These are phyloP conservation scores for Wickerhamiella sorbophila DNA, from an alignment of 805 yeast species.

Conservation along the genomic window DNA sequence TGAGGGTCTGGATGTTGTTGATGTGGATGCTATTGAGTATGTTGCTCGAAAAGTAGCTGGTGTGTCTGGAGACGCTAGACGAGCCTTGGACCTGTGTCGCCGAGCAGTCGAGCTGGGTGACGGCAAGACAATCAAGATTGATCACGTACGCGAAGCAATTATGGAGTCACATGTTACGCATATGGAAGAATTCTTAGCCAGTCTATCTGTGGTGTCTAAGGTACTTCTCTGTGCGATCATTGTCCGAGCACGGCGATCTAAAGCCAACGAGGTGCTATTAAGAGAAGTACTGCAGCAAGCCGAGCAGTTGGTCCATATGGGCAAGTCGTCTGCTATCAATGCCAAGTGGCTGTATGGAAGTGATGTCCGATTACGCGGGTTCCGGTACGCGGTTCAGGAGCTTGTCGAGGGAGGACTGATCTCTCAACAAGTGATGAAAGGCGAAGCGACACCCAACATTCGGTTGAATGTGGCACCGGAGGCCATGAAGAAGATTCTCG, in stretches of 20 bases:
- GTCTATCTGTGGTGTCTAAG: constrained; percentile 56
- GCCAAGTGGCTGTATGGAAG: constrained; percentile 14
- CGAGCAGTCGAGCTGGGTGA: constrained; percentile 63
- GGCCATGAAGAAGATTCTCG: constrained; percentile 47
- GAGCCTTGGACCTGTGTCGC: constrained; percentile 77
- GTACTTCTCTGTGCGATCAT: constrained; percentile 57
- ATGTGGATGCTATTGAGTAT: constrained; percentile 55
- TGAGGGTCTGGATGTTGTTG: constrained; percentile 30
- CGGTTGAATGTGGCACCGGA: constrained; percentile 58
- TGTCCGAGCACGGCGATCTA: constrained; percentile 48
- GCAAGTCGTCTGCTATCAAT: constrained; percentile 22
- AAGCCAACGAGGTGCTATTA: constrained; percentile 52
- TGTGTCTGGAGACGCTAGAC: constrained; percentile 93
- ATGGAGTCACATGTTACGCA: constrained; percentile 70
- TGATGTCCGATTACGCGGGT: constrained; percentile 41
- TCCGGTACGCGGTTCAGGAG: constrained; percentile 48
- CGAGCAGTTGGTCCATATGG: constrained; percentile 36
- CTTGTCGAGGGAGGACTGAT: constrained; percentile 68
- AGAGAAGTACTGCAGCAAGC: constrained; percentile 75
- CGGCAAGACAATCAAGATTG: constrained; percentile 18
- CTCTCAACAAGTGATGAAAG: constrained; percentile 47
- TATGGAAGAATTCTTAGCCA: constrained; percentile 38
- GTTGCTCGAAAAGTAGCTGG: constrained; percentile 91
- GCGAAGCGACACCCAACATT: constrained; percentile 53
- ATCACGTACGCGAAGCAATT: constrained; percentile 65